A percentile compares a stretch with the other conserved stretches of the same genome.
These are phyloP conservation scores for Eucalyptus curtisii DNA, from an alignment of 345 rosid species.

Conservation along the genomic window DNA sequence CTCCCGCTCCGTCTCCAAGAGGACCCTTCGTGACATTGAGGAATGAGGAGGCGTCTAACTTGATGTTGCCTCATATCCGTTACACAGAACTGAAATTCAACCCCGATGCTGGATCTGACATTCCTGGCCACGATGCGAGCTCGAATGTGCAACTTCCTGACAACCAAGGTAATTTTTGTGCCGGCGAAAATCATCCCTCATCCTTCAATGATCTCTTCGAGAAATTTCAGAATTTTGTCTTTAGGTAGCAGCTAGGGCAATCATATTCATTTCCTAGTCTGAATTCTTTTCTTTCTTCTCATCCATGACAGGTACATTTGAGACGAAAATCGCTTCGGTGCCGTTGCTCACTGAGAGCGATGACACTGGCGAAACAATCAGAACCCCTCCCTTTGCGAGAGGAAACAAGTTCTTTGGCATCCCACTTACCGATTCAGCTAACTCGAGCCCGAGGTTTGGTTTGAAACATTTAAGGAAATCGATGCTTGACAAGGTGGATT, in stretches of 20 bases:
- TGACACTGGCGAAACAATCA: constrained; percentile 16
- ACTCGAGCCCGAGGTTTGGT: constrained; percentile 49
- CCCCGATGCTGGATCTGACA: constrained; percentile 20
- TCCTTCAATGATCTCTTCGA: neutral
- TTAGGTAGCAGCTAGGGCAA: neutral
- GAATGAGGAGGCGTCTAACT: constrained; percentile 6
- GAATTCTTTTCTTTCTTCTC: neutral
- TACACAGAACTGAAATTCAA: constrained; percentile 25
- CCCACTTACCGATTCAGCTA: constrained; percentile 61
- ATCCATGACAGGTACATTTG: constrained; percentile 15
- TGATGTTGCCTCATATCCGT: constrained; percentile 18
- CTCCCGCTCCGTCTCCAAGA: constrained; percentile 73
- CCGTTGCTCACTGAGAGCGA: constrained; percentile 34
- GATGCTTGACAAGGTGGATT: constrained; percentile 35
- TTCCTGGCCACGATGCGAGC: constrained; percentile 6
- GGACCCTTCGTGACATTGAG: constrained; percentile 10
- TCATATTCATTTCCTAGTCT: neutral
- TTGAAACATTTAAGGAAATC: constrained; percentile 30
- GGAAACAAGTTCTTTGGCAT: constrained; percentile 70
- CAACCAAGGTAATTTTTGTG: constrained; percentile 11
- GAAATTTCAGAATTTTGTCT: neutral
- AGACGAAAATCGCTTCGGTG: constrained; percentile 15
- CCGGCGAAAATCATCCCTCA: neutral
- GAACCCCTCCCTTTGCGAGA: constrained; percentile 33
- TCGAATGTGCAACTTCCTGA: neutral